Evolutionary conservation across 768 basidiomycete genomes (phyloP).

Genomic region (Lactarius hatsudake): DNA sequence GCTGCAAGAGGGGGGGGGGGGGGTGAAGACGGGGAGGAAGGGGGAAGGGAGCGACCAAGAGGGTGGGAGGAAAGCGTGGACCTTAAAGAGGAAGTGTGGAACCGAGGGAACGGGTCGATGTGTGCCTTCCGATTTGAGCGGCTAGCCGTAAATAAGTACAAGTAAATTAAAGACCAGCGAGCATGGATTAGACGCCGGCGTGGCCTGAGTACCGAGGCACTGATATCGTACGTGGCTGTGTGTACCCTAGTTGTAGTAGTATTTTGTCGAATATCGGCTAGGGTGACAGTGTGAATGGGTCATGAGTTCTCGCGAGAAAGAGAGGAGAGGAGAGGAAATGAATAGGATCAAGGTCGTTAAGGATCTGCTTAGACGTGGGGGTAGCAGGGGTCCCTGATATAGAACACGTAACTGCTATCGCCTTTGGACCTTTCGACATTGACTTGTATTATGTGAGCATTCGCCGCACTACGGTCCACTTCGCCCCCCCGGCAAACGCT

Average conservation of each 20-base stretch:
- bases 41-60: neutral
- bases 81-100: conserved; percentile 10
- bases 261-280: neutral
- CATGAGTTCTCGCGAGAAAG: neutral
- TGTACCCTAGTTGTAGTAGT: conserved; percentile 11
- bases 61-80: conserved; percentile 1
- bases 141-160: conserved; percentile 28
- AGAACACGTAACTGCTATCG: conserved; percentile 23
- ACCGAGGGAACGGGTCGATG: conserved; percentile 16
- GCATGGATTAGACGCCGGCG: conserved; percentile 19
- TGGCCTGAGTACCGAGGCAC: conserved; percentile 16
- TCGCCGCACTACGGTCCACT: conserved; percentile 25
- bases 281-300: conserved; percentile 11
- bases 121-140: conserved; percentile 30
- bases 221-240: conserved; percentile 26
- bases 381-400: conserved; percentile 12
- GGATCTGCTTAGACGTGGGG: conserved; percentile 1
- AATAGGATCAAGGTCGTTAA: neutral
- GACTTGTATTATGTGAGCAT: conserved; percentile 23
- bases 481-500: conserved; percentile 17
- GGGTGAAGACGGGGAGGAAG: neutral
- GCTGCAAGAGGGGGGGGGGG: conserved; percentile 1
- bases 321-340: no score
- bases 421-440: neutral
- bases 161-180: conserved; percentile 22